Conservation (phyloP, 108 stramenopile genomes). For the Skeletonema tropicum region DNA sequence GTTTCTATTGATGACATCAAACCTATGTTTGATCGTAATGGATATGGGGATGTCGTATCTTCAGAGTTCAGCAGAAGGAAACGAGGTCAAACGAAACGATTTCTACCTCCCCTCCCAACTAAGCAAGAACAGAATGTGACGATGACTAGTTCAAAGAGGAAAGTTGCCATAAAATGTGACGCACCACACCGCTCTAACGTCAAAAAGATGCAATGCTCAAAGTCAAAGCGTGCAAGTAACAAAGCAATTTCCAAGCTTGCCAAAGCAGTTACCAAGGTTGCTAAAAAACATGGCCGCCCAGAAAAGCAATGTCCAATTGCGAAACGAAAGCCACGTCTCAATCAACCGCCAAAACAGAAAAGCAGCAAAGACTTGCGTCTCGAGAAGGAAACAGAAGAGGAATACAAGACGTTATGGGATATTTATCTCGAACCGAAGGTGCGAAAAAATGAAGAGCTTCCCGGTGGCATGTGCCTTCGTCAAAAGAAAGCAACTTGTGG, state of each 20-base stretch:
- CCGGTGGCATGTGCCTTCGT: slow-evolving; percentile 19
- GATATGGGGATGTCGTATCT: not conserved
- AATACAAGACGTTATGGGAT: slow-evolving; percentile 6
- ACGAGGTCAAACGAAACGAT: slow-evolving; percentile 4
- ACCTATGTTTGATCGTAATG: slow-evolving; percentile 4
- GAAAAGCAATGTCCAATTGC: not conserved
- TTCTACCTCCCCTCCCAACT: slow-evolving; percentile 3
- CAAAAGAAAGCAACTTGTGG: not conserved
- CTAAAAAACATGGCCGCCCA: not conserved
- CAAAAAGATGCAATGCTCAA: not conserved
- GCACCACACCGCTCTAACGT: not conserved
- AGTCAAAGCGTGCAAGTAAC: not conserved
- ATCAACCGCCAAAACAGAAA: not conserved
- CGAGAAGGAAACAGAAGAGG: slow-evolving; percentile 16
- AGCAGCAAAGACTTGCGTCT: not conserved
- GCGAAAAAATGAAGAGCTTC: slow-evolving; percentile 24
- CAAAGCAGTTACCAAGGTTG: not conserved
- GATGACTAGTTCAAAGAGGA: not conserved
- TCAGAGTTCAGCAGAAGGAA: slow-evolving; percentile 12
- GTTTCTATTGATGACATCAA: slow-evolving; percentile 9
- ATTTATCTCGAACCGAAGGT: slow-evolving; percentile 16
- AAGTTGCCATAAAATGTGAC: not conserved
- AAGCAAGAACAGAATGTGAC: not conserved
- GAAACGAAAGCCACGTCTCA: not conserved
- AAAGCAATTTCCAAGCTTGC: not conserved